phyloP scores from a whole-genome alignment of 768 basidiomycete species.

The Chalciporus piperatus region DNA sequence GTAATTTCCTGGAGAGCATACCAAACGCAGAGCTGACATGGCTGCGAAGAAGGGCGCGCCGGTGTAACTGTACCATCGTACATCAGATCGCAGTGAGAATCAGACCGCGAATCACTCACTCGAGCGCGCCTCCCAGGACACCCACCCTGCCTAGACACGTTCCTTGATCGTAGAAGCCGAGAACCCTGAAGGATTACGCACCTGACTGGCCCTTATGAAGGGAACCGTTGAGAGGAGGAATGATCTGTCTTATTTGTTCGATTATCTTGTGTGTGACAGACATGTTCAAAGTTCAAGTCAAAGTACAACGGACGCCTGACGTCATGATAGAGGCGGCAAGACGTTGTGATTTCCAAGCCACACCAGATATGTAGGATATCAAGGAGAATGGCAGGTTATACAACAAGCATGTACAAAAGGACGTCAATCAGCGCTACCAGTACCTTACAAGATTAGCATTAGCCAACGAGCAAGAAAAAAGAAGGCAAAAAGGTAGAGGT shows the following conservation, averaged over 20 bases:
- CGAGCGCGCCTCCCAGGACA: constrained; percentile 89
- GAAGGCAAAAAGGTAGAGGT: neutral
- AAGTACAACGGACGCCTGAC: neutral
- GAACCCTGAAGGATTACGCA: constrained; percentile 28
- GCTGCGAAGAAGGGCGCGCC: constrained; percentile 97
- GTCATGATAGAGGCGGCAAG: neutral
- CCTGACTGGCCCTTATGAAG: constrained; percentile 96
- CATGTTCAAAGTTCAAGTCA: constrained; percentile 37
- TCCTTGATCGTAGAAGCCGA: constrained; percentile 1
- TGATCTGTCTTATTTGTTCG: constrained; percentile 74
- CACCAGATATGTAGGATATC: constrained; percentile 48
- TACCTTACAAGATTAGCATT: constrained; percentile 5
- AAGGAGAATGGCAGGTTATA: constrained; percentile 15
- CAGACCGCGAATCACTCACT: constrained; percentile 51
- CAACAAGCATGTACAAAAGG: constrained; percentile 26
- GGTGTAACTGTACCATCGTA: constrained; percentile 65
- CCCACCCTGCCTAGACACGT: constrained; percentile 71
- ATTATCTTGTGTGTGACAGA: constrained; percentile 58
- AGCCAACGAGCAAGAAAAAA: constrained; percentile 1
- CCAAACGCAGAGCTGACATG: constrained; percentile 85
- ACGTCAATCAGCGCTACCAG: constrained; percentile 13
- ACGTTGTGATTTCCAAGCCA: neutral
- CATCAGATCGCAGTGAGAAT: neutral
- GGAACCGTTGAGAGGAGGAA: constrained; percentile 85
- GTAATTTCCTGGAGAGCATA: constrained; percentile 24